phyloP scores from a whole-genome alignment of 805 yeast species.

The Wickerhamiella allomyrinae region DNA sequence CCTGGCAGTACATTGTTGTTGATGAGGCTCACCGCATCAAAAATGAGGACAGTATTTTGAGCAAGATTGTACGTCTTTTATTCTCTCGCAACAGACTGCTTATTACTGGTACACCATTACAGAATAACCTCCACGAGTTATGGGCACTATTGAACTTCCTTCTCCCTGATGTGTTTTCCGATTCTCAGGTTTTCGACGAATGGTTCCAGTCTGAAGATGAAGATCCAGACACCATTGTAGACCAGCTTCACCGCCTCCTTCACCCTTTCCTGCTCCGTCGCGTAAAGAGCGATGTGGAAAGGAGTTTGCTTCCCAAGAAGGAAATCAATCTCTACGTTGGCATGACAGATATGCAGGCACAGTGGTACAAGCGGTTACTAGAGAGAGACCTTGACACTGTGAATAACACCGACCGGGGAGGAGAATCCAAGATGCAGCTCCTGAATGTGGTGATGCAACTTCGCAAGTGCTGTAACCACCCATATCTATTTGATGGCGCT shows the following conservation, averaged over 20 bases:
- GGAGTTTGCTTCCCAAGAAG: constrained; percentile 74
- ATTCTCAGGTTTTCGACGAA: constrained; percentile 76
- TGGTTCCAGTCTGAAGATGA: constrained; percentile 42
- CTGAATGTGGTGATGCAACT: constrained; percentile 93
- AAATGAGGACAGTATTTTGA: constrained; percentile 80
- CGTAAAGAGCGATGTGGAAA: constrained; percentile 87
- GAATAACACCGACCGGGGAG: constrained; percentile 39
- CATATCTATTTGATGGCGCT: constrained; percentile 95
- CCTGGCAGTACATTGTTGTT: constrained; percentile 87
- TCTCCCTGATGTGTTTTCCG: constrained; percentile 90
- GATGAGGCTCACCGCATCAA: constrained; percentile 97
- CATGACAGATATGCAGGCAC: constrained; percentile 91
- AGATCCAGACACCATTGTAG: constrained; percentile 54
- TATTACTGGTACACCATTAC: constrained; percentile 93
- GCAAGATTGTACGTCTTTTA: constrained; percentile 80
- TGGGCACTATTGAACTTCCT: constrained; percentile 90
- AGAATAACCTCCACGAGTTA: constrained; percentile 84
- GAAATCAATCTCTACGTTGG: constrained; percentile 84
- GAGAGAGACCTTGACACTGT: constrained; percentile 94
- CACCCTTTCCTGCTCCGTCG: constrained; percentile 81
- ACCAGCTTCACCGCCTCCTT: constrained; percentile 72
- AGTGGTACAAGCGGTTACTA: constrained; percentile 76
- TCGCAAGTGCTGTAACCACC: constrained; percentile 94
- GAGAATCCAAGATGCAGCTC: constrained; percentile 66
- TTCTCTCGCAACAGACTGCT: constrained; percentile 71